These are phyloP conservation scores for Xylaria nigripes DNA, from an alignment of 495 filamentous ascomycete genomes.

Conservation along the genomic window DNA sequence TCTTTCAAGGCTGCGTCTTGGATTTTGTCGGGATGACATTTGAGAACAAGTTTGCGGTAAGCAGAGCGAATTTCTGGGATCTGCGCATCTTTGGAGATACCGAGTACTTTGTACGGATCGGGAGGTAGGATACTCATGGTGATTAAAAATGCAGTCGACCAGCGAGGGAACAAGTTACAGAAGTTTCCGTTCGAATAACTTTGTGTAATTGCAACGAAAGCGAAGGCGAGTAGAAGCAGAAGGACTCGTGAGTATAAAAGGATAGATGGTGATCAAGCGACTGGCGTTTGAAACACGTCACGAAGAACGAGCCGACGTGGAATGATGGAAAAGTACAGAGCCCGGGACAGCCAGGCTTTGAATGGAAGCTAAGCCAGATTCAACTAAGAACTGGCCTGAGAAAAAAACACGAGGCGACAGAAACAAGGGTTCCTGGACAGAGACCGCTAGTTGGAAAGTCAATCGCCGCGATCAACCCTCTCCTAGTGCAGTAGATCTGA, in stretches of 20 bases:
- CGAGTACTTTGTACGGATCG: constrained; percentile 78
- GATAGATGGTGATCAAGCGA: constrained; percentile 12
- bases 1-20: constrained; percentile 58
- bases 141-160: constrained; percentile 22
- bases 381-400: constrained; percentile 26
- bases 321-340: constrained; percentile 21
- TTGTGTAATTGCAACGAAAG: constrained; percentile 8
- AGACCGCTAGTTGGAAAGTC: constrained; percentile 9
- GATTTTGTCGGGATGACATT: constrained; percentile 93
- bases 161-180: constrained; percentile 6
- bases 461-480: constrained; percentile 9
- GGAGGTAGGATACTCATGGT: constrained; percentile 59
- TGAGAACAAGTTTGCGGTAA: constrained; percentile 86
- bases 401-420: background rate
- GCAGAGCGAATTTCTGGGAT: constrained; percentile 66
- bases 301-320: constrained; percentile 4
- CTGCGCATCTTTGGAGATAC: constrained; percentile 66
- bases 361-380: constrained; percentile 21
- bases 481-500: background rate
- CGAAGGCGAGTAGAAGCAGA: constrained; percentile 9
- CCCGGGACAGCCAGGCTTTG: constrained; percentile 4
- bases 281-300: constrained; percentile 12
- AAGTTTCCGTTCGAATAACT: constrained; percentile 1
- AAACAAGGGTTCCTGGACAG: constrained; percentile 12
- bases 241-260: background rate